Percentiles rank a stretch among this genome's conserved stretches.
phyloP scores from a whole-genome alignment of 768 basidiomycete genomes.

The Butyriboletus loyo region DNA sequence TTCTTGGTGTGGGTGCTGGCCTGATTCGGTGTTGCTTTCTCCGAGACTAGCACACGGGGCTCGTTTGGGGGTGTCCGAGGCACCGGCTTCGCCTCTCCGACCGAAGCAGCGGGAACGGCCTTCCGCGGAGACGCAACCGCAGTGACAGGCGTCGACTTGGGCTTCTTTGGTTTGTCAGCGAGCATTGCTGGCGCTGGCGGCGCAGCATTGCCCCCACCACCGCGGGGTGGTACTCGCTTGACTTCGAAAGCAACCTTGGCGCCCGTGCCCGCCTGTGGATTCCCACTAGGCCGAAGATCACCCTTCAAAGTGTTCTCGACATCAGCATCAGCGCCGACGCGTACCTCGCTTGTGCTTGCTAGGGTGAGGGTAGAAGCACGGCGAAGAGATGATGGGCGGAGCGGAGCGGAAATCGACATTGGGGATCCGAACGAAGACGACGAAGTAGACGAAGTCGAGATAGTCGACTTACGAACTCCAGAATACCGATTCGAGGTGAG shows the following conservation, averaged over 20 bases:
- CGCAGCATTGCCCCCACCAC: conserved; percentile 13
- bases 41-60: neutral
- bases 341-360: conserved; percentile 19
- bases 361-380: conserved; percentile 33
- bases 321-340: conserved; percentile 6
- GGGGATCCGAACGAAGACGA: conserved; percentile 37
- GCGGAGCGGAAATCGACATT: conserved; percentile 36
- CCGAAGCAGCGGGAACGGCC: neutral
- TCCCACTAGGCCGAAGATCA: conserved; percentile 12
- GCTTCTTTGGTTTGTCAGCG: conserved; percentile 16
- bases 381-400: conserved; percentile 44
- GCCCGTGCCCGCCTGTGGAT: conserved; percentile 13
- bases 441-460: conserved; percentile 27
- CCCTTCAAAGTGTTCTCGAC: conserved; percentile 8
- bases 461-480: conserved; percentile 27
- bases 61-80: conserved; percentile 29
- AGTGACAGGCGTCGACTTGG: conserved; percentile 1
- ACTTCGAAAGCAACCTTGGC: conserved; percentile 22
- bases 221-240: conserved; percentile 58
- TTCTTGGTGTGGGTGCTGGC: conserved; percentile 17
- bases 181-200: conserved; percentile 7
- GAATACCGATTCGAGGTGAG: conserved; percentile 44
- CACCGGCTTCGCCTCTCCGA: conserved; percentile 5
- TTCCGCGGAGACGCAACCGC: conserved; percentile 3
- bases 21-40: conserved; percentile 21